phyloP scores from a whole-genome alignment of 192 early-diverging fungal species.

The Gryganskiella cystojenkinii region DNA sequence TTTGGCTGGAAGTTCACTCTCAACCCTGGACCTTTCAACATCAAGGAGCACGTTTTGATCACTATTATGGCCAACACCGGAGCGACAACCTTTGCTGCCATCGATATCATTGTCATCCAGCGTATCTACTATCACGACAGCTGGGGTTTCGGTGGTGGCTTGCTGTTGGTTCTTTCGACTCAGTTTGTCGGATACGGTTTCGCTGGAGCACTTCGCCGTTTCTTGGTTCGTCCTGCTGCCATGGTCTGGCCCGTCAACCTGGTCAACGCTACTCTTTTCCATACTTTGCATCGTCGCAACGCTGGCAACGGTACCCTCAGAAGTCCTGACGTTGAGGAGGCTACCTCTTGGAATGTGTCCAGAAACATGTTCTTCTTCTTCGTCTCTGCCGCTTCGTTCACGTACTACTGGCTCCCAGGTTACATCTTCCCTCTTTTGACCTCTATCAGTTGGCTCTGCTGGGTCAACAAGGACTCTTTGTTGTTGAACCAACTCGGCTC shows the following conservation, averaged over 20 bases:
- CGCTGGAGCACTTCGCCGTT: slow-evolving; percentile 74
- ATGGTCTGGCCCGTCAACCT: slow-evolving; percentile 92
- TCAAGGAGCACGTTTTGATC: slow-evolving; percentile 92
- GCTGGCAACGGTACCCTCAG: slow-evolving; percentile 29
- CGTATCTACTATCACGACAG: slow-evolving; percentile 73
- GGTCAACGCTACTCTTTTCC: slow-evolving; percentile 80
- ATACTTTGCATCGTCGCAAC: slow-evolving; percentile 76
- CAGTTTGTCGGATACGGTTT: slow-evolving; percentile 71
- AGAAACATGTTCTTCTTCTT: slow-evolving; percentile 64
- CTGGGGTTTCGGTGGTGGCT: slow-evolving; percentile 70
- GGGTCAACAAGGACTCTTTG: slow-evolving; percentile 62
- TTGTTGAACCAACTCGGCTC: slow-evolving; percentile 63
- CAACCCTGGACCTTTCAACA: slow-evolving; percentile 88
- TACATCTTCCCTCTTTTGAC: slow-evolving; percentile 75
- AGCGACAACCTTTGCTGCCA: slow-evolving; percentile 76
- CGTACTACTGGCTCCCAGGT: slow-evolving; percentile 62
- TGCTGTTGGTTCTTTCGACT: slow-evolving; percentile 78
- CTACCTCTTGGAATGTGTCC: slow-evolving; percentile 53
- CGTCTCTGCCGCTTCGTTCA: slow-evolving; percentile 54
- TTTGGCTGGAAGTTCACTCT: slow-evolving; percentile 63
- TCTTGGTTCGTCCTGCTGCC: slow-evolving; percentile 84
- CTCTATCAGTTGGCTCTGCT: slow-evolving; percentile 65
- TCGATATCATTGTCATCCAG: slow-evolving; percentile 80
- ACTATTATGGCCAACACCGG: slow-evolving; percentile 79
- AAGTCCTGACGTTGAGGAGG: slow-evolving; percentile 5